A percentile compares a stretch with the other conserved stretches of the same genome.
These are phyloP conservation scores for Fusarium sp. DNA, from an alignment of 2,329 filamentous ascomycete genomes.

Conservation along the genomic window DNA sequence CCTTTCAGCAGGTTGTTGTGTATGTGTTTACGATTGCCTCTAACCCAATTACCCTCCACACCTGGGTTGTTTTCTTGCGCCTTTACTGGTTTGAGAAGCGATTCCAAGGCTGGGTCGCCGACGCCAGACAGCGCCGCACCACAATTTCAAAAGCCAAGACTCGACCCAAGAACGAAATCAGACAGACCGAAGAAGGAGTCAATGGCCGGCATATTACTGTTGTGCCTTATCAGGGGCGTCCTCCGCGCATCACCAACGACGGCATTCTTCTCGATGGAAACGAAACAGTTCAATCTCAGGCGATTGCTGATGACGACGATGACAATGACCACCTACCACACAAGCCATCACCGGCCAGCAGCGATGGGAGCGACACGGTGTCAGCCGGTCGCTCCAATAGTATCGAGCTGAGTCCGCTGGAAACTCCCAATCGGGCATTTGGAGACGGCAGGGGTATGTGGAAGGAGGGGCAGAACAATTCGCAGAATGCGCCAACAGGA, in stretches of 20 bases:
- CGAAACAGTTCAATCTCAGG: conserved; percentile 41
- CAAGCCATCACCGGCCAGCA: conserved; percentile 39
- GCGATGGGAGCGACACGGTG: conserved; percentile 54
- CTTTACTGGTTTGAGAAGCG: conserved; percentile 99
- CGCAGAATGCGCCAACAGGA: conserved; percentile 42
- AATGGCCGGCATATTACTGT: conserved; percentile 74
- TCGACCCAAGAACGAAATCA: conserved; percentile 56
- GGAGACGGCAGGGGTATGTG: conserved; percentile 18
- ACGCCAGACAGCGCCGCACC: conserved; percentile 74
- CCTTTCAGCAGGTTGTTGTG: conserved; percentile 78
- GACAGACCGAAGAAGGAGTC: conserved; percentile 70
- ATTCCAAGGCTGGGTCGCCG: conserved; percentile 84
- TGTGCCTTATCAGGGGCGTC: conserved; percentile 66
- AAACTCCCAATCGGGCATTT: conserved; percentile 33
- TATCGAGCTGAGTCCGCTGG: conserved; percentile 40
- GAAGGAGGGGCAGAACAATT: conserved; percentile 19
- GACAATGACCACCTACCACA: conserved; percentile 46
- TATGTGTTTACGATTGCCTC: conserved; percentile 77
- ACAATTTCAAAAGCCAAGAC: conserved; percentile 72
- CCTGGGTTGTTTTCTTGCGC: conserved; percentile 88
- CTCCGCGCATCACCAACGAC: conserved; percentile 70
- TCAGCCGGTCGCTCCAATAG: conserved; percentile 45
- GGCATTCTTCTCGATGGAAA: conserved; percentile 60
- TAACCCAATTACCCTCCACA: conserved; percentile 86
- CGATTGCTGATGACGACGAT: conserved; percentile 46